Base-by-base conservation (phyloP, 306 rosid species). In the Ceratonia siliqua region DNA sequence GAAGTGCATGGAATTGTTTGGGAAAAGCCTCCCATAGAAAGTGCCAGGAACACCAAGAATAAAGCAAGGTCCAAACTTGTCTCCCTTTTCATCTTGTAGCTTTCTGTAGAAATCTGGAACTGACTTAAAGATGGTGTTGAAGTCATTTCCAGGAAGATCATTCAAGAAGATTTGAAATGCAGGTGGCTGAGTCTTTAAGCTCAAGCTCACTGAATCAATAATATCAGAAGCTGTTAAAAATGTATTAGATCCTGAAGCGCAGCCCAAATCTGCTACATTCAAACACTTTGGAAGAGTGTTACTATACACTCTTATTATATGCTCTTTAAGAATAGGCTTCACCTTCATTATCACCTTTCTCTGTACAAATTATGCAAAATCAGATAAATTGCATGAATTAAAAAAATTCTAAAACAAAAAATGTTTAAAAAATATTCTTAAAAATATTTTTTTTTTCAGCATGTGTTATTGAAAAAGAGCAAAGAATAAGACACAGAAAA, bases 21-120 rank as follows among this genome's bases (percentile, higher is more conserved):
- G 89, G 6, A 90, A 90, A 4, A 89, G 83, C 45, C 91, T 84
- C 0, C 79, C 89, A 11, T 87, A 78, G 59, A 88, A 91, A 18
- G 43, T 79, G 2, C 88, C 96, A 0, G 90, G 96, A 18, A 78
- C 73, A 17, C 80, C 93, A 5, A 55, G 3, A 5, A 86, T 24
- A 38, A 84, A 85, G 56, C 87, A 84, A 2, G 75, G 62, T 4
- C 85, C 84, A 62, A 33, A 11, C 0, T 74, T 50, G 0, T 28
- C 17, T 15, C 83, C 65, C 18, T 2, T 9, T 14, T 62, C 49
- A 5, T 53, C 12, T 15, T 30, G 11, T 4, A 74, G 42, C 1
- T 41, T 62, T 48, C 74, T 14, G 9, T 64, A 20, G 71, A 88
- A 88, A 3, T 28, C 46, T 0, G 91, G 87, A 2, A 87, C 42